Conservation (phyloP, 768 basidiomycete genomes). For the Tricholoma furcatifolium region DNA sequence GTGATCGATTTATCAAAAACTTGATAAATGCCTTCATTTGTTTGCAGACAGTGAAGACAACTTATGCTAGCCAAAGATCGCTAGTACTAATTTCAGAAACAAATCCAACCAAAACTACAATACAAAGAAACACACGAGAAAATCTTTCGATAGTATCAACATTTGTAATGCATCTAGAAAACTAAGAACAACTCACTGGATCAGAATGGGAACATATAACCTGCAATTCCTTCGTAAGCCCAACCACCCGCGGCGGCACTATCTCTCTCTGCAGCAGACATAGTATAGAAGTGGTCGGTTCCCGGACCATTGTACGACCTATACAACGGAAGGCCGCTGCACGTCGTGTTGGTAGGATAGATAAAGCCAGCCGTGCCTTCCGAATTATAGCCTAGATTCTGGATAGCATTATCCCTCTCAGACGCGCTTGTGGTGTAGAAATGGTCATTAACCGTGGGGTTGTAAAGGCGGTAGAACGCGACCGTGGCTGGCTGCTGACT, state of each 20-base stretch:
- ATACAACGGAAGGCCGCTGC: slow-evolving; percentile 19
- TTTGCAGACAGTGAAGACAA: too few relatives aligned
- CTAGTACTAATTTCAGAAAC: too few relatives aligned
- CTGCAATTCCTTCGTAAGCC: slow-evolving; percentile 15
- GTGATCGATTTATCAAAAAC: too few relatives aligned
- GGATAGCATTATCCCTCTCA: slow-evolving; percentile 16
- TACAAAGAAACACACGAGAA: too few relatives aligned
- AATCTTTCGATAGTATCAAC: too few relatives aligned
- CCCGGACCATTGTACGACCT: slow-evolving; percentile 16
- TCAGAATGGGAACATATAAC: slow-evolving; percentile 17
- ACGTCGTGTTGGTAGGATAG: slow-evolving; percentile 4
- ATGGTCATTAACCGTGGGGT: not conserved
- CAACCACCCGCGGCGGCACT: slow-evolving; percentile 10
- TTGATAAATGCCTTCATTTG: too few relatives aligned
- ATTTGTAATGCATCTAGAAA: too few relatives aligned
- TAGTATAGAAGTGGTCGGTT: slow-evolving; percentile 26
- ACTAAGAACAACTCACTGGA: too few relatives aligned
- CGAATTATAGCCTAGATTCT: slow-evolving; percentile 7
- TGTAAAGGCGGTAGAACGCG: slow-evolving; percentile 22
- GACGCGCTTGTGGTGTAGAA: not conserved
- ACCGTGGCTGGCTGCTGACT: slow-evolving; percentile 7
- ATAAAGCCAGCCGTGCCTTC: slow-evolving; percentile 20
- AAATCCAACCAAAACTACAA: too few relatives aligned
- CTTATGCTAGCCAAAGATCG: too few relatives aligned
- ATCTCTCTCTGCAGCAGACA: slow-evolving; percentile 16